Conservation (phyloP, 257 asterid species). For the Solanum ossicruentum region DNA sequence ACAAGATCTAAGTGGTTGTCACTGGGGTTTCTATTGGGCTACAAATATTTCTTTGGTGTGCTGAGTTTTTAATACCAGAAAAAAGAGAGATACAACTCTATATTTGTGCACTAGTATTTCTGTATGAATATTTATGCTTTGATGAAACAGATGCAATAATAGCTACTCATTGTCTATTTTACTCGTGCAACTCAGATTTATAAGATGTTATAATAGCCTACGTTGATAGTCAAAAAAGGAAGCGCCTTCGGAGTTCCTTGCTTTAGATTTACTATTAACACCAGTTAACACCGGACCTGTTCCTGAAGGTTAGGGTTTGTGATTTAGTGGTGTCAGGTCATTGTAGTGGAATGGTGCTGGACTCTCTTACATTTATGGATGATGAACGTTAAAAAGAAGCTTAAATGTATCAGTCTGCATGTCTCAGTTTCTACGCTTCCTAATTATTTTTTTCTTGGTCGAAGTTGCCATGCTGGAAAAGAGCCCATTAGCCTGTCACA, state of each 20-base stretch:
- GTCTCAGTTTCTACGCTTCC: not conserved
- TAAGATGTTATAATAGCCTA: not conserved
- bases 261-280: not conserved
- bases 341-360: not conserved
- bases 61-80: not conserved
- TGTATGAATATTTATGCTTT: conserved; percentile 9
- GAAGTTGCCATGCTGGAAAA: not conserved
- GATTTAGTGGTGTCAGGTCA: not conserved
- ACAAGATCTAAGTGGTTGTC: conserved; percentile 29
- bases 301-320: not conserved
- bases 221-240: not conserved
- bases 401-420: not conserved
- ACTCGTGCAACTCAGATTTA: not conserved
- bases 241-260: not conserved
- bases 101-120: conserved; percentile 7
- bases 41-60: not conserved
- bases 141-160: conserved; percentile 13
- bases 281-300: not conserved
- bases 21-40: not conserved
- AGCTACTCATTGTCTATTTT: not conserved
- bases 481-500: not conserved
- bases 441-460: not conserved
- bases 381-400: not conserved
- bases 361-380: not conserved
- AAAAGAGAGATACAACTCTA: not conserved